phyloP scores from a whole-genome alignment of 2,329 filamentous ascomycete genomes.

The Pseudogymnoascus sp. region DNA sequence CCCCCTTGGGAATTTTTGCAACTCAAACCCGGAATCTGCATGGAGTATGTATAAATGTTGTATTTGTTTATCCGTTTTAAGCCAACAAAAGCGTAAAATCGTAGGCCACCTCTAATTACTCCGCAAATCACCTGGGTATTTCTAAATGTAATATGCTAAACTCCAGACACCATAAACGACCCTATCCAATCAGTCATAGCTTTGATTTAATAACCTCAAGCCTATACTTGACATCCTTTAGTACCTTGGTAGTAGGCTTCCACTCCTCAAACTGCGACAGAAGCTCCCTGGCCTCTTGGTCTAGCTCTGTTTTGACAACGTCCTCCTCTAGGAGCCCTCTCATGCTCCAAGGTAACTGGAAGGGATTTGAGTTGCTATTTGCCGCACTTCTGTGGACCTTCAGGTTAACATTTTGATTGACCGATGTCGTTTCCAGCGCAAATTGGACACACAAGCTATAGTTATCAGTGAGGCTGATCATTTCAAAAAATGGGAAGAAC shows the following conservation, averaged over 20 bases:
- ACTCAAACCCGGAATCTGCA: background rate
- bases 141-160: background rate
- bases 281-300: conserved; percentile 67
- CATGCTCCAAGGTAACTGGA: conserved; percentile 92
- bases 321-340: conserved; percentile 87
- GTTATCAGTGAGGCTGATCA: conserved; percentile 12
- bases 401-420: conserved; percentile 38
- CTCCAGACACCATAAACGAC: background rate
- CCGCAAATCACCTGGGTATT: background rate
- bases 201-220: conserved; percentile 87
- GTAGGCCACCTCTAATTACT: background rate
- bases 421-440: conserved; percentile 60
- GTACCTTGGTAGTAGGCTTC: conserved; percentile 79
- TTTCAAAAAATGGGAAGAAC: conserved; percentile 21
- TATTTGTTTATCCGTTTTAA: background rate
- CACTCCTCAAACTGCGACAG: conserved; percentile 88
- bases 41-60: background rate
- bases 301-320: conserved; percentile 73
- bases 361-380: conserved; percentile 61
- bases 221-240: conserved; percentile 94
- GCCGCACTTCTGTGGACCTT: conserved; percentile 43
- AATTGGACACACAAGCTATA: conserved; percentile 59
- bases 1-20: no score
- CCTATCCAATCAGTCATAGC: conserved; percentile 34
- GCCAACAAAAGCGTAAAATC: background rate